Percentiles rank a stretch among this genome's conserved stretches.
Evolutionary conservation across 2,329 filamentous ascomycete species (phyloP).

Genomic region (Lachnellula hyalina): DNA sequence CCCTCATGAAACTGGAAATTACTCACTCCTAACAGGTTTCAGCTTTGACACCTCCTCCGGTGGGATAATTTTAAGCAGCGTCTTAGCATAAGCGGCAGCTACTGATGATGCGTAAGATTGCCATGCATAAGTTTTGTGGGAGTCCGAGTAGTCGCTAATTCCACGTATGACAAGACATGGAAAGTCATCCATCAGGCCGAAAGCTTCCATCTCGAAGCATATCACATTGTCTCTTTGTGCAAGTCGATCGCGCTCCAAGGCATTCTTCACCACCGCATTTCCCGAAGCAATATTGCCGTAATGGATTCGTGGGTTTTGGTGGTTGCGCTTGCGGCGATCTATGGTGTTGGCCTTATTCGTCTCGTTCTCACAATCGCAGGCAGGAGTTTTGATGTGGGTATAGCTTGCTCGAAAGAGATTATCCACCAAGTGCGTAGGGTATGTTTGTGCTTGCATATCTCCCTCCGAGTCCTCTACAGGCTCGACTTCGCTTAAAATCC

Average conservation of each 20-base stretch:
- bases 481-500: neutral
- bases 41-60: neutral
- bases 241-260: neutral
- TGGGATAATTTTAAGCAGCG: neutral
- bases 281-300: conserved; percentile 6
- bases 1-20: too few species aligned
- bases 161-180: conserved; percentile 11
- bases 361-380: neutral
- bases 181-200: conserved; percentile 6
- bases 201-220: conserved; percentile 7
- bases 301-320: conserved; percentile 33
- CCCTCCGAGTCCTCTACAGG: neutral
- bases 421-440: conserved; percentile 12
- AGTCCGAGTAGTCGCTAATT: conserved; percentile 11
- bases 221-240: conserved; percentile 4
- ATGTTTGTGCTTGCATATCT: neutral
- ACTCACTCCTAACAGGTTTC: neutral
- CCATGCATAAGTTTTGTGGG: conserved; percentile 10
- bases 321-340: neutral
- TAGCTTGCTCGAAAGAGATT: conserved; percentile 1
- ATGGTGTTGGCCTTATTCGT: conserved; percentile 1
- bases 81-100: conserved; percentile 8
- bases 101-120: conserved; percentile 9
- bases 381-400: conserved; percentile 3
- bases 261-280: conserved; percentile 9